Evolutionary conservation across 345 rosid species (phyloP), one percentile per base, ranked within the genome.

Genomic region (Clausena lansium): DNA sequence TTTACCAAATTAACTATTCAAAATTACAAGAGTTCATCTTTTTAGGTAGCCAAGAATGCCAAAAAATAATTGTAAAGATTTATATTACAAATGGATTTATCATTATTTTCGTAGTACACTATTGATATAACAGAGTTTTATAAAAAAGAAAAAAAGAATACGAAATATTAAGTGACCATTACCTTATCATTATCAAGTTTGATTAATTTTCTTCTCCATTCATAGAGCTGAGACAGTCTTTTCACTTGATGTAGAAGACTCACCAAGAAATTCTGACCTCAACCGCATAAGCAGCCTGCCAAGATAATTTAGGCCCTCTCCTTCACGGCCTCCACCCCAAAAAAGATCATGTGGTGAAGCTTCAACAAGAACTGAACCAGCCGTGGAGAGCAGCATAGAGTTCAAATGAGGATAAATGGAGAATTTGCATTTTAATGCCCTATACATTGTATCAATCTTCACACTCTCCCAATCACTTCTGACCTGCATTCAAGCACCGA

Each of bases 271-370:
- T 87, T 92, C 94, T 10, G 98, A 88, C 77, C 98, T 90, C 81
- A 95, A 84, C 79, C 83, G 95, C 98, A 93, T 93, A 64, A 95
- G 88, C 67, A 93, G 78, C 86, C 98, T 84, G 54, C 98, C 98
- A 39, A 95, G 91, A 83, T 95, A 88, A 83, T 95, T 93, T 35
- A 95, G 86, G 80, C 98, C 98, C 86, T 95, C 98, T 47, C 97
- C 98, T 57, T 95, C 98, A 5, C 98, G 87, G 33, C 98, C 98
- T 67, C 98, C 98, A 24, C 98, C 98, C 98, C 98, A 95, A 68
- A 91, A 95, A 13, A 89, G 94, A 88, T 95, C 94, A 32, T 93
- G 97, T 2, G 98, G 98, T 33, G 98, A 93, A 72, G 98, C 97
- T 86, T 93, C 95, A 57, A 93, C 98, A 15, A 95, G 90, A 63